Conservation (phyloP, 2,329 filamentous ascomycete species). For the Penicillium sp. region DNA sequence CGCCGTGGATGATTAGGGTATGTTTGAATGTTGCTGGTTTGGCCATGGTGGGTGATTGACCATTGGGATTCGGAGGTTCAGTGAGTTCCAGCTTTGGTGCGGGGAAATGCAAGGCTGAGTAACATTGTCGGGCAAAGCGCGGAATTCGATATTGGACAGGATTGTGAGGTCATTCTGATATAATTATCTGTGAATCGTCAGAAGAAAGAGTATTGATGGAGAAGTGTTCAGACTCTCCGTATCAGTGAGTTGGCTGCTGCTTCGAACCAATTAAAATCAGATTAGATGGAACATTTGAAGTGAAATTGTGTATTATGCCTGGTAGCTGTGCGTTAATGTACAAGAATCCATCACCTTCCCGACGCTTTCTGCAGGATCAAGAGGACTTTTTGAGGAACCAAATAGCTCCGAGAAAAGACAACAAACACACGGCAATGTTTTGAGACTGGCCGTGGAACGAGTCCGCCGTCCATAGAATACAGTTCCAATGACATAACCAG, state of each 20-base stretch:
- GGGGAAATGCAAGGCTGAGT: slow-evolving; percentile 16
- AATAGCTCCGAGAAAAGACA: slow-evolving; percentile 10
- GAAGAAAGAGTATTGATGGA: neutral
- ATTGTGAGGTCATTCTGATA: neutral
- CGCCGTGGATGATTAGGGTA: slow-evolving; percentile 69
- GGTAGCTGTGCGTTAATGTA: slow-evolving; percentile 7
- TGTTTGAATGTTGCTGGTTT: slow-evolving; percentile 44
- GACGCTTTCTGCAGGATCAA: slow-evolving; percentile 10
- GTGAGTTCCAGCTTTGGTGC: slow-evolving; percentile 2
- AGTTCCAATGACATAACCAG: neutral
- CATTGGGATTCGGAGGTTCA: neutral
- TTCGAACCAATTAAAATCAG: neutral
- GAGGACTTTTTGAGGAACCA: neutral
- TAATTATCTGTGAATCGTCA: neutral
- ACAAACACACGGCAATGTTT: slow-evolving; percentile 21
- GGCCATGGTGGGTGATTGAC: neutral
- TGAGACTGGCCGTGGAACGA: slow-evolving; percentile 12
- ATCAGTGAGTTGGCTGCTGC: neutral
- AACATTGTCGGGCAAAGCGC: neutral
- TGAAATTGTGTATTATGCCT: slow-evolving; percentile 6
- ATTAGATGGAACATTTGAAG: neutral
- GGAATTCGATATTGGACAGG: neutral
- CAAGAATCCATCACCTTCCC: neutral
- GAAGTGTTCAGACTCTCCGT: neutral
- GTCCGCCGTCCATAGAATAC: slow-evolving; percentile 18